phyloP scores from a whole-genome alignment of 2,329 filamentous ascomycete genomes.

The Penicillium sp. region DNA sequence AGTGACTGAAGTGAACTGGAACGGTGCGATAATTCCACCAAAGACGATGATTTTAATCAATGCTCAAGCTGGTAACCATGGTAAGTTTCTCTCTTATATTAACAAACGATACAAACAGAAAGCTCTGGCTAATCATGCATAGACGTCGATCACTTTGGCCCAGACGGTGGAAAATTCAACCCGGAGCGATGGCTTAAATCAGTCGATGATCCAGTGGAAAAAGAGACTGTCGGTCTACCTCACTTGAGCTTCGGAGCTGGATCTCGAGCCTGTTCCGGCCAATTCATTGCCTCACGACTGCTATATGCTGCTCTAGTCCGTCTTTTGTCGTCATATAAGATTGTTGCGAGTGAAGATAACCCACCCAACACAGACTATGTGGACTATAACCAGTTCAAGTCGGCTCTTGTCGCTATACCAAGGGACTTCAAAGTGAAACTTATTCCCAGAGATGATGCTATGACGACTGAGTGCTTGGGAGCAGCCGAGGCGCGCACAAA shows the following conservation, averaged over 20 bases:
- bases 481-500: slow-evolving; percentile 11
- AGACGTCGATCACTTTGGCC: slow-evolving; percentile 52
- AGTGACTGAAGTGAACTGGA: slow-evolving; percentile 64
- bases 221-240: slow-evolving; percentile 45
- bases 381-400: slow-evolving; percentile 59
- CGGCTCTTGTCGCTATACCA: slow-evolving; percentile 57
- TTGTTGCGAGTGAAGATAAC: slow-evolving; percentile 46
- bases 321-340: slow-evolving; percentile 52
- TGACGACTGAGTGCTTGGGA: slow-evolving; percentile 45
- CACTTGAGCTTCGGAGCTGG: slow-evolving; percentile 58
- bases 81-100: slow-evolving; percentile 28
- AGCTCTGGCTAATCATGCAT: background rate
- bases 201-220: slow-evolving; percentile 33
- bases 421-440: slow-evolving; percentile 56
- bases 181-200: slow-evolving; percentile 62
- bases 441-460: slow-evolving; percentile 46
- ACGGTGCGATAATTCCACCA: slow-evolving; percentile 62
- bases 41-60: slow-evolving; percentile 74
- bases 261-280: slow-evolving; percentile 55
- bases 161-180: slow-evolving; percentile 54
- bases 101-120: background rate
- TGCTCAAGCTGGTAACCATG: slow-evolving; percentile 65
- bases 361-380: slow-evolving; percentile 61
- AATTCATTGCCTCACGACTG: slow-evolving; percentile 55
- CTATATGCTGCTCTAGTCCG: slow-evolving; percentile 54